phyloP scores from a whole-genome alignment of 2,329 filamentous ascomycete species.

The Colletotrichum sublineola region DNA sequence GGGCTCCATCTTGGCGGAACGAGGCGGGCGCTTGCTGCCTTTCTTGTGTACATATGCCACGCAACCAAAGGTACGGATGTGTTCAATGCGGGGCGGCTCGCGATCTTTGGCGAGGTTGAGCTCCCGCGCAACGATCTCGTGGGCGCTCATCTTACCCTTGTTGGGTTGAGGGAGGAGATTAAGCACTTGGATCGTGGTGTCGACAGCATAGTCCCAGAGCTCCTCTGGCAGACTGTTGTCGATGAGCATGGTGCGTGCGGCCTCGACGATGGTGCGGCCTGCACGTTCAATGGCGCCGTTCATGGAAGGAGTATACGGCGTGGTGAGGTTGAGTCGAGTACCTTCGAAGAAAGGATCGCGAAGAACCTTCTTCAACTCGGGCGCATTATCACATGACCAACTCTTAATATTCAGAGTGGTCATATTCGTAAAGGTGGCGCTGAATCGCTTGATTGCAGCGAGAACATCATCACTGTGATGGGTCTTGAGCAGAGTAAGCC shows the following conservation, averaged over 20 bases:
- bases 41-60: neutral
- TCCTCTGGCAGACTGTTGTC: neutral
- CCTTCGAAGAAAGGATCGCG: neutral
- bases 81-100: neutral
- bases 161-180: neutral
- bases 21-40: neutral
- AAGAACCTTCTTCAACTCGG: neutral
- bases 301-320: neutral
- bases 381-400: too few species aligned
- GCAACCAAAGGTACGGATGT: neutral
- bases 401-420: too few species aligned
- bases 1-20: neutral
- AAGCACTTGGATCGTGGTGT: neutral
- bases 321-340: neutral
- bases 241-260: neutral
- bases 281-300: neutral
- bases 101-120: neutral
- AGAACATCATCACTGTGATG: too few species aligned
- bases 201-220: neutral
- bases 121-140: neutral
- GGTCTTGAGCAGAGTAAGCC: too few species aligned
- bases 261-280: neutral
- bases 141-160: neutral
- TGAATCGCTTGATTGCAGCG: too few species aligned
- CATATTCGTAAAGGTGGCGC: too few species aligned